Conservation (phyloP, 305 asterid genomes). For the Caryopteris hybrid region DNA sequence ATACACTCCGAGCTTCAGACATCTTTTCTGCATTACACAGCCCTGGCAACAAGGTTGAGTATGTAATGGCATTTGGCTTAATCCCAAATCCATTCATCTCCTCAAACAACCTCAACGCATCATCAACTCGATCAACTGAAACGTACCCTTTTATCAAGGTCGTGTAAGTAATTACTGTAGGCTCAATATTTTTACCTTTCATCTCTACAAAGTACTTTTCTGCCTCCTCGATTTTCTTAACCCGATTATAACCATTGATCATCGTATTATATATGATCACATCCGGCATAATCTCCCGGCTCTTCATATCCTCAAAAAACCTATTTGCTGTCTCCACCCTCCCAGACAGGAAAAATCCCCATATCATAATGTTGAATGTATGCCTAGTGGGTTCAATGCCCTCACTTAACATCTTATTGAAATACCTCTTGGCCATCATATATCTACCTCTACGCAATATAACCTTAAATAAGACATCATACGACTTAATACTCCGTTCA, state of each 20-base stretch:
- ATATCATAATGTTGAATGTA: constrained; percentile 66
- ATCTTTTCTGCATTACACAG: constrained; percentile 72
- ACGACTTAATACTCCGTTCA: constrained; percentile 55
- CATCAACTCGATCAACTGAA: constrained; percentile 55
- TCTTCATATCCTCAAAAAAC: constrained; percentile 86
- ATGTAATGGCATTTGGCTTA: constrained; percentile 68
- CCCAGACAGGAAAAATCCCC: constrained; percentile 75
- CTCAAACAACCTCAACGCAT: constrained; percentile 66
- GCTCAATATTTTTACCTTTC: constrained; percentile 74
- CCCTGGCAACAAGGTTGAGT: constrained; percentile 77
- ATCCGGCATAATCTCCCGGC: constrained; percentile 55
- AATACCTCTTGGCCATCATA: constrained; percentile 86
- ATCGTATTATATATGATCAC: constrained; percentile 70
- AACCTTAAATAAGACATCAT: constrained; percentile 67
- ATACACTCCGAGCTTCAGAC: constrained; percentile 54
- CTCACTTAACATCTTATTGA: constrained; percentile 68
- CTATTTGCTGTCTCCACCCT: constrained; percentile 59
- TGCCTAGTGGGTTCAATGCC: constrained; percentile 80
- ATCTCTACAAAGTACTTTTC: constrained; percentile 78
- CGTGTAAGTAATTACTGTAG: constrained; percentile 65
- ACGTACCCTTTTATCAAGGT: constrained; percentile 78
- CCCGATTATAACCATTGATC: constrained; percentile 66
- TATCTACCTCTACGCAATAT: constrained; percentile 68
- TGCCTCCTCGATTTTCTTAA: constrained; percentile 64
- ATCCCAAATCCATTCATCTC: constrained; percentile 79